phyloP scores from a whole-genome alignment of 2,329 filamentous ascomycete species.

The Pseudogymnoascus sp. region DNA sequence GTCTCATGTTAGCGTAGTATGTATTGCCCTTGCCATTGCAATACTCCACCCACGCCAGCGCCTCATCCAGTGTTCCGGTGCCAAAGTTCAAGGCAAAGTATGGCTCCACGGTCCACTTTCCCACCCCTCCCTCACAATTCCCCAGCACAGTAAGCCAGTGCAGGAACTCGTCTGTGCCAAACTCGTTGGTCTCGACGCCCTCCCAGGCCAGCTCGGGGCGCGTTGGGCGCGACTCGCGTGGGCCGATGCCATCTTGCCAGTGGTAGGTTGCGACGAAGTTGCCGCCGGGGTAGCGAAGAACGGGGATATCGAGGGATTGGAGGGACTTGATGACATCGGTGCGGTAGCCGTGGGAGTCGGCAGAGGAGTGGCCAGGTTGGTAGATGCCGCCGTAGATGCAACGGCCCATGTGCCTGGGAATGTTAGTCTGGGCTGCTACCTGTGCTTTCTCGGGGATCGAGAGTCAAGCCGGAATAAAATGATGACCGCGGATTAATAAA shows the following conservation, averaged over 20 bases:
- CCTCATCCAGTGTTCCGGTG: slow-evolving; percentile 54
- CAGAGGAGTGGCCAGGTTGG: slow-evolving; percentile 66
- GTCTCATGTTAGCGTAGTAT: slow-evolving; percentile 73
- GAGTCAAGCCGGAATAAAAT: neutral
- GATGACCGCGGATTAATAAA: neutral
- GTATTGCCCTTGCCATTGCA: slow-evolving; percentile 74
- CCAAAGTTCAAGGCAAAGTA: slow-evolving; percentile 78
- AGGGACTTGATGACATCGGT: slow-evolving; percentile 70
- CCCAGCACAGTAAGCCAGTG: slow-evolving; percentile 66
- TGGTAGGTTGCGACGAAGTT: slow-evolving; percentile 83
- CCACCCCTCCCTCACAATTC: slow-evolving; percentile 46
- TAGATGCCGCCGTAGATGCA: slow-evolving; percentile 86
- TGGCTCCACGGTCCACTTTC: slow-evolving; percentile 59
- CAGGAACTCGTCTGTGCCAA: slow-evolving; percentile 83
- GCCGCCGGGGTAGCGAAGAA: slow-evolving; percentile 73
- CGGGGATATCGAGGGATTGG: slow-evolving; percentile 66
- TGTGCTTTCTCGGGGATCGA: neutral
- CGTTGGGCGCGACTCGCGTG: slow-evolving; percentile 57
- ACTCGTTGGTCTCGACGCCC: slow-evolving; percentile 67
- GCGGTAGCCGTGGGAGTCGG: slow-evolving; percentile 68
- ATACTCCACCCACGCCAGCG: slow-evolving; percentile 75
- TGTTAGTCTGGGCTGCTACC: slow-evolving; percentile 19
- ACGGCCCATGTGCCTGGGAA: slow-evolving; percentile 71
- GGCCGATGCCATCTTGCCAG: slow-evolving; percentile 76
- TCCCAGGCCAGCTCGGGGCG: slow-evolving; percentile 70